Base-by-base conservation (phyloP, 345 rosid genomes). In the Raphanus sativus region DNA sequence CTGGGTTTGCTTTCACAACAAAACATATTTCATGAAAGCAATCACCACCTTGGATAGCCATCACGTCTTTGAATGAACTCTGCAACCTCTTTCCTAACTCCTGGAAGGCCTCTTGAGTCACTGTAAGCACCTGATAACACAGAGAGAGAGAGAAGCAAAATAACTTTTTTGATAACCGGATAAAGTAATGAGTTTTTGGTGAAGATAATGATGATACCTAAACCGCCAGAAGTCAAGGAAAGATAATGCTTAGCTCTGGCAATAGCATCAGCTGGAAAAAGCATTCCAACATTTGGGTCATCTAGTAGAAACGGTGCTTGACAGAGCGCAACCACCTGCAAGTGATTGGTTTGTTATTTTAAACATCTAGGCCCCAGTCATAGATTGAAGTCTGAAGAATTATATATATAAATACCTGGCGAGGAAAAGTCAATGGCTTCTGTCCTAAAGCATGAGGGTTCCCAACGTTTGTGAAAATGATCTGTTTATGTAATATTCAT, bases 401-500 rank as follows among this genome's bases (percentile, higher is more conserved):
- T 13, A 45, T 67, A 28, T 62, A 21, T 30, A 63, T 26, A 45
- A 28, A 92, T 34, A 64, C 99, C 93, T 95, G 99, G 24, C 98
- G 98, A 80, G 99, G 93, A 72, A 95, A 95, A 54, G 90, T 91
- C 76, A 95, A 62, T 1, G 97, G 99, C 88, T 88, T 95, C 89
- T 95, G 99, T 72, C 98, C 98, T 52, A 92, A 84, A 74, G 99
- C 99, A 83, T 95, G 99, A 82, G 99, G 99, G 73, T 95, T 92
- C 77, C 99, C 99, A 61, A 95, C 98, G 82, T 95, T 95, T 62
- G 99, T 95, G 84, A 95, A 95, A 75, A 95, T 89, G 76, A 95
- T 95, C 99, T 95, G 86, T 75, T 38, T 52, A 64, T 56, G 76
- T 34, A 13, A 42, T 42, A 42, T 4, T 48, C 16, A 13, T 4